Conservation (phyloP, 345 rosid genomes). For the Populus simonii region DNA sequence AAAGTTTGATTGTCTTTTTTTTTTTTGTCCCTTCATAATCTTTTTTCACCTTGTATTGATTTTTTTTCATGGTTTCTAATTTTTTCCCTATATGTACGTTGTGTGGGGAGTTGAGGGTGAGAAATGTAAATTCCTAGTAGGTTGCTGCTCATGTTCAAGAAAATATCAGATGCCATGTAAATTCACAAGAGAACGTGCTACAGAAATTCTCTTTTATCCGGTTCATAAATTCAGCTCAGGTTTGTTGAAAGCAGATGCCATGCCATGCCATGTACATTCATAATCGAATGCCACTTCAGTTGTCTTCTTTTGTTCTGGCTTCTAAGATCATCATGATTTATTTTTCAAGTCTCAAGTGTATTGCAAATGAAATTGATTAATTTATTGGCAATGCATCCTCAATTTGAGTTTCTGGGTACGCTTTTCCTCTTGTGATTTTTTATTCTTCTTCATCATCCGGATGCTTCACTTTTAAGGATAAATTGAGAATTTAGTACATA, state of each 20-base stretch:
- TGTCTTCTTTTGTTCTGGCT: neutral
- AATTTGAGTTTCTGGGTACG: neutral
- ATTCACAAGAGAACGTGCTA: conserved; percentile 25
- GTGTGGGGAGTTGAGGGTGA: conserved; percentile 39
- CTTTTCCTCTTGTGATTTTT: neutral
- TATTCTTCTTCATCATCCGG: neutral
- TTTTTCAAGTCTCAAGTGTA: neutral
- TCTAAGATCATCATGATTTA: neutral
- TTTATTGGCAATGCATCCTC: neutral
- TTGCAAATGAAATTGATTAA: neutral
- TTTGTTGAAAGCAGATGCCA: conserved; percentile 21
- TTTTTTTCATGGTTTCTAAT: conserved; percentile 17
- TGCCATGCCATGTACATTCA: conserved; percentile 15
- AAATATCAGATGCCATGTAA: conserved; percentile 28
- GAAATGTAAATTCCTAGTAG: conserved; percentile 63
- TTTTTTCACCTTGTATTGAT: neutral
- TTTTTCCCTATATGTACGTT: conserved; percentile 24
- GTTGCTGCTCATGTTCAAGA: conserved; percentile 29
- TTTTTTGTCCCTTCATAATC: neutral
- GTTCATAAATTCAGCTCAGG: conserved; percentile 13
- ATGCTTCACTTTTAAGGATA: neutral
- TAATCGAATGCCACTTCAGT: too few species aligned
- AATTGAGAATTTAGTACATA: too few species aligned
- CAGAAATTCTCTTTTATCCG: conserved; percentile 4
- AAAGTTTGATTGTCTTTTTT: conserved; percentile 28